Base-by-base conservation (phyloP, 2,329 filamentous ascomycete species). In the Pseudogymnoascus destructans region DNA sequence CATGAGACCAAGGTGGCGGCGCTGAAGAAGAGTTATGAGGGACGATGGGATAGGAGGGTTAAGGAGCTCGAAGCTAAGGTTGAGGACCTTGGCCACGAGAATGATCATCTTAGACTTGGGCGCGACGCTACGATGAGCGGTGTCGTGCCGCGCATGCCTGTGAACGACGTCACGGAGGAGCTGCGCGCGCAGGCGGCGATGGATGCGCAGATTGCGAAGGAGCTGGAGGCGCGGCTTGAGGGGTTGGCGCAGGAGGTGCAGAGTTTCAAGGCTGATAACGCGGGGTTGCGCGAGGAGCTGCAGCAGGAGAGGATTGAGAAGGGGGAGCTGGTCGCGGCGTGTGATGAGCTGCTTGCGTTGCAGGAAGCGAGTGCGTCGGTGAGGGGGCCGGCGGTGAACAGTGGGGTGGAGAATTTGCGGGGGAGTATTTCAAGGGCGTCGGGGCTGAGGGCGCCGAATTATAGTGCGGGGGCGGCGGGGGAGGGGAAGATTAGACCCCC, bases 1-100 rank as follows among this genome's bases (percentile, higher is more conserved):
- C 93, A 98, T 70, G 92, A 97, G 74, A 89, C 85, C 62, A 98
- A 98, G 75, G 92, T 97, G 46, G 81, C 88, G 0, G 92, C 91
- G 3, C 77, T 98, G 63, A 97, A 86, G 74, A 85, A 85, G 73
- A 85, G 80, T 62, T 86, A 97, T 73, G 89, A 96, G 70, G 80
- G 81, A 52, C 84, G 92, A 58, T 93, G 89, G 81, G 89, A 95
- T 72, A 95, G 95, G 77, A 88, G 86, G 67, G 81, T 92, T 59
- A 81, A 81, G 58, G 87, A 92, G 65, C 80, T 95, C 2, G 87
- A 95, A 71, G 70, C 71, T 15, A 83, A 82, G 61, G 77, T 95
- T 42, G 82, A 83, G 49, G 80, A 86, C 42, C 77, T 92, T 9
- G 73, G 74, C 57, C 79, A 81, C 56, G 87, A 95, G 66, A 90